phyloP scores from a whole-genome alignment of 2,329 filamentous ascomycete genomes.

The Calonectria fujianensis region DNA sequence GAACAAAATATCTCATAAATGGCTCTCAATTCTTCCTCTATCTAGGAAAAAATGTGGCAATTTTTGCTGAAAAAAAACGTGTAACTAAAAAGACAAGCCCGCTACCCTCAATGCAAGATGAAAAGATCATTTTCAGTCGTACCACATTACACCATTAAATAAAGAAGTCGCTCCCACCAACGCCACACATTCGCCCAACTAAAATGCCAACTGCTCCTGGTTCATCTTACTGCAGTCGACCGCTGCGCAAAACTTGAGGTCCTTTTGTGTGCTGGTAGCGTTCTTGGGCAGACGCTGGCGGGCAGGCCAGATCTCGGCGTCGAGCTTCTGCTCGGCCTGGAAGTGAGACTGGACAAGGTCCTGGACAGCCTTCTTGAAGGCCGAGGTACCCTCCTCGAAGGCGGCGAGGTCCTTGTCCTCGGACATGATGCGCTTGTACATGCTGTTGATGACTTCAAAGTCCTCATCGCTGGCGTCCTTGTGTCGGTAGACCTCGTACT shows the following conservation, averaged over 20 bases:
- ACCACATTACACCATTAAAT: constrained; percentile 16
- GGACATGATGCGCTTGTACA: constrained; percentile 78
- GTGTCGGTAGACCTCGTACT: constrained; percentile 79
- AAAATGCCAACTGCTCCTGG: constrained; percentile 17
- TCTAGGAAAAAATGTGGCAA: not conserved
- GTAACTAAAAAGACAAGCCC: not conserved
- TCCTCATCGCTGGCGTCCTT: constrained; percentile 75
- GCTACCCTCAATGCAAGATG: constrained; percentile 18
- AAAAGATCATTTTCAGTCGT: constrained; percentile 16
- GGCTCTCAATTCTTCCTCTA: constrained; percentile 7
- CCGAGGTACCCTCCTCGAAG: constrained; percentile 75
- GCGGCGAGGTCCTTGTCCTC: constrained; percentile 79
- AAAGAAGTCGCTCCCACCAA: constrained; percentile 1
- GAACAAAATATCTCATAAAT: not conserved
- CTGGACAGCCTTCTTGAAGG: constrained; percentile 72
- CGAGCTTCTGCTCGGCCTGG: constrained; percentile 65
- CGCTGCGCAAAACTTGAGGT: constrained; percentile 59
- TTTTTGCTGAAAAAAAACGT: not conserved
- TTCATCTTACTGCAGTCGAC: constrained; percentile 58
- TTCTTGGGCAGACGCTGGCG: constrained; percentile 59
- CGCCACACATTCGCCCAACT: not conserved
- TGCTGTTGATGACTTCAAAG: constrained; percentile 73
- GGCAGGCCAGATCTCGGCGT: constrained; percentile 72
- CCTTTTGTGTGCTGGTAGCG: constrained; percentile 52
- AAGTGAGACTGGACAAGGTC: constrained; percentile 69